These are phyloP conservation scores for Fraxinus sp. DNA, from an alignment of 305 asterid genomes.

Conservation along the genomic window DNA sequence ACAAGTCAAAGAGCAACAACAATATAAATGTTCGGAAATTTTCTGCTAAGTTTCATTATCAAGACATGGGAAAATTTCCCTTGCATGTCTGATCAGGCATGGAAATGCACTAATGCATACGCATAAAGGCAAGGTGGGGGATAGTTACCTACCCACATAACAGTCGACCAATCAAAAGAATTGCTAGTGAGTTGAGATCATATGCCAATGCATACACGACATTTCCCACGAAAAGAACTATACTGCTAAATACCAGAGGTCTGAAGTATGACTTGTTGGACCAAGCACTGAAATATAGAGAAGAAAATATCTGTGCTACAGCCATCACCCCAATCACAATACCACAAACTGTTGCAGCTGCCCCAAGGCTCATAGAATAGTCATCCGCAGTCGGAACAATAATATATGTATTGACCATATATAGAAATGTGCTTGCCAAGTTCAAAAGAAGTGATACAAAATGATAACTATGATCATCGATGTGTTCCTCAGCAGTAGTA, in stretches of 20 bases:
- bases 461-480: constrained; percentile 71
- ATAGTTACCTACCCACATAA: constrained; percentile 71
- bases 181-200: constrained; percentile 63
- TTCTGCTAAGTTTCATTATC: neutral
- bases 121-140: constrained; percentile 3
- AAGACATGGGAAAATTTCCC: neutral
- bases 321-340: constrained; percentile 97
- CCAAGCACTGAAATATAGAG: constrained; percentile 99
- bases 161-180: constrained; percentile 81
- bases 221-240: constrained; percentile 75
- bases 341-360: constrained; percentile 97
- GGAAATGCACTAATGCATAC: neutral
- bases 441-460: constrained; percentile 86
- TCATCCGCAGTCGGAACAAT: constrained; percentile 98
- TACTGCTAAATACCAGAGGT: constrained; percentile 92
- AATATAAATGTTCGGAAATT: neutral
- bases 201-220: constrained; percentile 82
- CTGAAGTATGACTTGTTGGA: constrained; percentile 84
- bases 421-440: constrained; percentile 89
- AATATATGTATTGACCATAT: constrained; percentile 94
- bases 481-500: constrained; percentile 56
- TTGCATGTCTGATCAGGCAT: neutral
- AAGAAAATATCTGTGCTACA: constrained; percentile 89
- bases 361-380: constrained; percentile 94
- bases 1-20: neutral